These are phyloP conservation scores for Termitomyces sp. DNA, from an alignment of 768 basidiomycete species.

Conservation along the genomic window DNA sequence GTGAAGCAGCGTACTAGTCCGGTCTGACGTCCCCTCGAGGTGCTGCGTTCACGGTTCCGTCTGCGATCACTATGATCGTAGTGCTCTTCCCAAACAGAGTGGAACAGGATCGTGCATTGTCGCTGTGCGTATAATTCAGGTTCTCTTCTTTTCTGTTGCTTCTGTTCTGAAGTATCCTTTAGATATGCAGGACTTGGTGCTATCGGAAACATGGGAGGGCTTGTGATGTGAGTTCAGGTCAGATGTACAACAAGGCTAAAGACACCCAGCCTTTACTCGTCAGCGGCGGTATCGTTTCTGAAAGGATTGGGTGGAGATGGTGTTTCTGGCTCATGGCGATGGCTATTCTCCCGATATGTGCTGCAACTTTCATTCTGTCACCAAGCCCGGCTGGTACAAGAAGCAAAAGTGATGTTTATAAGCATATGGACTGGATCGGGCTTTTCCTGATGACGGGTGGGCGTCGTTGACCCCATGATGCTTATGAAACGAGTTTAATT, in stretches of 20 bases:
- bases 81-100: constrained; percentile 39
- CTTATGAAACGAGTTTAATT: constrained; percentile 1
- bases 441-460: constrained; percentile 21
- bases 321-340: constrained; percentile 43
- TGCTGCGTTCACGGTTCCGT: constrained; percentile 36
- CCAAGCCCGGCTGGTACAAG: constrained; percentile 14
- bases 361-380: constrained; percentile 23
- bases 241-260: background rate
- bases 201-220: constrained; percentile 26
- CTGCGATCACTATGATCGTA: constrained; percentile 41
- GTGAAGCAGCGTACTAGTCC: background rate
- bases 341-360: constrained; percentile 26
- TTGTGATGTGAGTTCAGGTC: constrained; percentile 7
- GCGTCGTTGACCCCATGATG: constrained; percentile 11
- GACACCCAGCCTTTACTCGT: constrained; percentile 12
- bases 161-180: constrained; percentile 12
- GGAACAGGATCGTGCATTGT: constrained; percentile 42
- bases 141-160: background rate
- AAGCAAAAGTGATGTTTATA: constrained; percentile 14
- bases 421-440: constrained; percentile 10
- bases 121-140: constrained; percentile 3
- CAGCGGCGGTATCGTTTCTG: constrained; percentile 37
- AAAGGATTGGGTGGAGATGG: constrained; percentile 37
- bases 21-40: constrained; percentile 1
- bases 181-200: constrained; percentile 43